These are phyloP conservation scores for Anthracocystis walkeri DNA, from an alignment of 1,284 basidiomycete species.

Conservation along the genomic window DNA sequence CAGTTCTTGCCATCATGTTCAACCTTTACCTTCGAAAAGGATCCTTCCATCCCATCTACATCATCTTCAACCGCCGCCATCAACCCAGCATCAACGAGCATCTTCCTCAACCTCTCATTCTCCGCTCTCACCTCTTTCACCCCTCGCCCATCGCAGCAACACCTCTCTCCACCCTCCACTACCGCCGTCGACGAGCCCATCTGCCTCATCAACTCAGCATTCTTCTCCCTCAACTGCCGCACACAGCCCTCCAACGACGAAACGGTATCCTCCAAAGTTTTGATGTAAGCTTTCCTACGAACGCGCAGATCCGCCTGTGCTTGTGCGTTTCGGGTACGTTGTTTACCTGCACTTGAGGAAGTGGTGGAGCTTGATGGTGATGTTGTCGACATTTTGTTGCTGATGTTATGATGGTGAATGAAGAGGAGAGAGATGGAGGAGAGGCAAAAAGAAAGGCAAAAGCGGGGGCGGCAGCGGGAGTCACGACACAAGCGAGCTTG, in stretches of 20 bases:
- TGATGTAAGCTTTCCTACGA: slow-evolving; percentile 42
- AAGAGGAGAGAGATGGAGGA: too few relatives aligned
- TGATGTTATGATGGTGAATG: too few relatives aligned
- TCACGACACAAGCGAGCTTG: background rate
- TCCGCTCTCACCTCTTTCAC: slow-evolving; percentile 11
- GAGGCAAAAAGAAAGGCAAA: background rate
- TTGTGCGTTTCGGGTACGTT: slow-evolving; percentile 44
- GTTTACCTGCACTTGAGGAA: background rate
- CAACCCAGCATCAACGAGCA: slow-evolving; percentile 25
- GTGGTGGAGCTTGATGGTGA: slow-evolving; percentile 5
- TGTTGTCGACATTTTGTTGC: slow-evolving; percentile 12
- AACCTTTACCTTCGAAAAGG: background rate
- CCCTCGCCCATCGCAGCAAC: background rate
- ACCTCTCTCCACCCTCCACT: background rate
- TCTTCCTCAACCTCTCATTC: slow-evolving; percentile 18
- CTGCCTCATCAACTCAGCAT: slow-evolving; percentile 4
- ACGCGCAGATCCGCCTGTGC: slow-evolving; percentile 43
- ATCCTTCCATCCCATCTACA: background rate
- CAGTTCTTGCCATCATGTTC: background rate
- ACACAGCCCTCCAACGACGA: slow-evolving; percentile 35
- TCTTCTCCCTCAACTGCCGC: slow-evolving; percentile 16
- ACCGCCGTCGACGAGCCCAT: background rate
- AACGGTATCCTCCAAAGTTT: slow-evolving; percentile 44
- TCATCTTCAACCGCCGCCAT: background rate
- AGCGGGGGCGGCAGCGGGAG: background rate